Evolutionary conservation across 2,329 filamentous ascomycete genomes (phyloP).

Genomic region (Penicillium glabrum): DNA sequence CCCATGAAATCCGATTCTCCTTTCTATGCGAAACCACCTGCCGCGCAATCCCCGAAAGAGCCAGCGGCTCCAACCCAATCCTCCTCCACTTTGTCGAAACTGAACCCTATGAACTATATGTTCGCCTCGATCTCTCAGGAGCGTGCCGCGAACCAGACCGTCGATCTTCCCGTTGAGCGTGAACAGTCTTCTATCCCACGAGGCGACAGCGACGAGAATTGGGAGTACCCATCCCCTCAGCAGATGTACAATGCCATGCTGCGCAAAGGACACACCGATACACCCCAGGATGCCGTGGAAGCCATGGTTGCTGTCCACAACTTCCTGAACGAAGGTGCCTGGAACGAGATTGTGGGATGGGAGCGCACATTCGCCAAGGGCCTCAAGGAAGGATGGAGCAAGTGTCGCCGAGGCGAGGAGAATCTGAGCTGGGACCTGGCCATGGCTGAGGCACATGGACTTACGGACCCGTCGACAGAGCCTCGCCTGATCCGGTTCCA

Average conservation of each 20-base stretch:
- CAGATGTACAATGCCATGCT: conserved; percentile 99
- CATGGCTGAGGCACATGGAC: conserved; percentile 45
- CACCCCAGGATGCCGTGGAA: conserved; percentile 88
- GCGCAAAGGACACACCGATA: conserved; percentile 93
- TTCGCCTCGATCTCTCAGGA: conserved; percentile 81
- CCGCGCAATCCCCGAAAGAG: conserved; percentile 31
- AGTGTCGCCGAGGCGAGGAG: conserved; percentile 72
- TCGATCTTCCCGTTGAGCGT: conserved; percentile 73
- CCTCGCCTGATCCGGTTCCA: conserved; percentile 85
- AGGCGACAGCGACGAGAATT: conserved; percentile 71
- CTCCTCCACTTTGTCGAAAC: conserved; percentile 60
- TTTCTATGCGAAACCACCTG: conserved; percentile 41
- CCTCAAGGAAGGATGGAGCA: conserved; percentile 68
- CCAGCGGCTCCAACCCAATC: conserved; percentile 30
- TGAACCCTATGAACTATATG: conserved; percentile 93
- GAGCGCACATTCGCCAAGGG: conserved; percentile 81
- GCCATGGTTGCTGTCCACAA: conserved; percentile 98
- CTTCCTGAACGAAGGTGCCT: conserved; percentile 95
- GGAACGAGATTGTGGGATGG: conserved; percentile 93
- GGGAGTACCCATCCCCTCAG: conserved; percentile 98
- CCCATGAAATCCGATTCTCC: conserved; percentile 52
- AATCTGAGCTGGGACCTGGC: conserved; percentile 58
- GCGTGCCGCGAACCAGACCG: conserved; percentile 69
- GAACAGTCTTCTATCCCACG: conserved; percentile 90
- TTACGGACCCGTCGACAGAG: conserved; percentile 41